Base-by-base conservation (phyloP, 2,329 filamentous ascomycete genomes). In the Ophiostoma ulmi region DNA sequence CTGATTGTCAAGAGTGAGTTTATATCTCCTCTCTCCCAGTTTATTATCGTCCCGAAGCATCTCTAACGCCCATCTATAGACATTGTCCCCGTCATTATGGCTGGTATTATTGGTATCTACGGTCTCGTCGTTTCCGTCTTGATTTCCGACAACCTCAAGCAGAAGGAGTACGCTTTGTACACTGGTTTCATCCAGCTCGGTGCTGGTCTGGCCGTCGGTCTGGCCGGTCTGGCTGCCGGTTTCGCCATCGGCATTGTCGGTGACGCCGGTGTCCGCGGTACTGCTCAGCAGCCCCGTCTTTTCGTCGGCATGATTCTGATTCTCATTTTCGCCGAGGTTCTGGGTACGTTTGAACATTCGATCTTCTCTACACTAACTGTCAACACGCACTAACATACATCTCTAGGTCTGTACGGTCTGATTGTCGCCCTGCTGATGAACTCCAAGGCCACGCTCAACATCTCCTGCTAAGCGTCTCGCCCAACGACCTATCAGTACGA, bases 91-190 rank as follows among this genome's bases (percentile, higher is more conserved):
- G 95, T 98, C 83, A 97, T 99, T 90, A 99, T 99, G 95, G 95
- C 95, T 87, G 95, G 95, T 98, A 99, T 99, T 83, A 98, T 99
- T 84, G 95, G 93, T 91, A 98, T 99, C 82, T 99, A 95, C 85
- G 92, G 92, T 78, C 87, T 95, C 75, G 92, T 95, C 83, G 91
- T 94, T 73, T 94, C 92, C 22, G 92, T 95, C 80, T 83, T 95
- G 78, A 93, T 95, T 79, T 93, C 92, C 78, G 91, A 93, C 80
- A 89, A 88, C 77, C 84, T 95, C 75, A 86, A 85, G 77, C 91
- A 94, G 82, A 80, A 87, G 75, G 82, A 91, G 73, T 85, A 80
- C 72, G 75, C 91, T 73, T 86, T 95, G 73, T 94, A 90, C 83
- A 93, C 91, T 71, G 90, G 90, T 73, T 94, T 94, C 84, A 92